A percentile compares a stretch with the other conserved stretches of the same genome.
Evolutionary conservation across 2,329 filamentous ascomycete species (phyloP).

Genomic region (Celoporthe dispersa): DNA sequence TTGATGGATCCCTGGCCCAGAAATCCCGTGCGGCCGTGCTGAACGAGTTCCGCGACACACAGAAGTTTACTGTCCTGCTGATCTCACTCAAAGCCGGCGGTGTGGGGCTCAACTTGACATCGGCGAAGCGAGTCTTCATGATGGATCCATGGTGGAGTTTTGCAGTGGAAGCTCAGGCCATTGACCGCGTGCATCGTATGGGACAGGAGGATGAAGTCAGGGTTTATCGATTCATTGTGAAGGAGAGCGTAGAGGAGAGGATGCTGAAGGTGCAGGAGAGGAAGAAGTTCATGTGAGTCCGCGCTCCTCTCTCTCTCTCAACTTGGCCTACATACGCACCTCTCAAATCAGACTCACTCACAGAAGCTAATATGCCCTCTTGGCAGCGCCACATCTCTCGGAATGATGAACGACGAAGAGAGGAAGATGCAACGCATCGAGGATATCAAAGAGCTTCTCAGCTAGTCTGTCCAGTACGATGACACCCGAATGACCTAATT

Average conservation of each 20-base stretch:
- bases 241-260: slow-evolving; percentile 89
- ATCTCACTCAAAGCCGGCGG: slow-evolving; percentile 88
- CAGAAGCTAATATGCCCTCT: slow-evolving; percentile 32
- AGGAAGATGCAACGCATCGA: slow-evolving; percentile 89
- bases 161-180: slow-evolving; percentile 93
- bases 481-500: no score
- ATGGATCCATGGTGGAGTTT: slow-evolving; percentile 99
- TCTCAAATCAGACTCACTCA: not conserved
- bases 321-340: not conserved
- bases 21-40: slow-evolving; percentile 82
- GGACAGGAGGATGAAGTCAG: slow-evolving; percentile 86
- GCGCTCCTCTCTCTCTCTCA: not conserved
- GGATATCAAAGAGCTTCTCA: slow-evolving; percentile 89
- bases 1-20: slow-evolving; percentile 90
- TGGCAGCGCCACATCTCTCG: slow-evolving; percentile 83
- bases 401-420: slow-evolving; percentile 94
- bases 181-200: slow-evolving; percentile 97
- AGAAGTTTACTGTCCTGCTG: slow-evolving; percentile 74
- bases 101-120: slow-evolving; percentile 90
- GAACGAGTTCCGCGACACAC: slow-evolving; percentile 66
- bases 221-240: slow-evolving; percentile 87
- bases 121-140: slow-evolving; percentile 90
- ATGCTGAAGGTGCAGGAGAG: slow-evolving; percentile 93
- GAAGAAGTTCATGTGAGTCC: slow-evolving; percentile 90
- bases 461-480: slow-evolving; percentile 42